Percentiles rank a stretch among this genome's conserved stretches.
These are phyloP conservation scores for Volvariella volvacea DNA, from an alignment of 1,284 basidiomycete genomes.

Conservation along the genomic window DNA sequence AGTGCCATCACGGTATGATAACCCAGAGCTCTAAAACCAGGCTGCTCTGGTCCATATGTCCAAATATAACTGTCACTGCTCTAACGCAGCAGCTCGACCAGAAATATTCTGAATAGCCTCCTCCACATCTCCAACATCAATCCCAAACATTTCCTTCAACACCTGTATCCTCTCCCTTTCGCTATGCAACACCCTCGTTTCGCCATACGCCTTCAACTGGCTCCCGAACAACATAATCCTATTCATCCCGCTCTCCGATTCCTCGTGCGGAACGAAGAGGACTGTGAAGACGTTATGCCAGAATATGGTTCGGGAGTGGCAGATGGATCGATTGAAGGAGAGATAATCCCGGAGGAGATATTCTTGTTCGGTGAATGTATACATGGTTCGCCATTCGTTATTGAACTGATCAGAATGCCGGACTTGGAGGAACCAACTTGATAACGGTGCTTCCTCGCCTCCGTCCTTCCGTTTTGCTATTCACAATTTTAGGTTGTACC, in stretches of 20 bases:
- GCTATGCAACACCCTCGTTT: constrained; percentile 17
- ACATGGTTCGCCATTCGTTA: constrained; percentile 22
- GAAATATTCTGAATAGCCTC: constrained; percentile 16
- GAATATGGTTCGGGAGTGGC: too few relatives aligned
- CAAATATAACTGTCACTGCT: too few relatives aligned
- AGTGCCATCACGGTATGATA: too few relatives aligned
- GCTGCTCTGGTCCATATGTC: too few relatives aligned
- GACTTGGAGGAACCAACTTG: constrained; percentile 3
- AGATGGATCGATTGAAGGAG: constrained; percentile 22
- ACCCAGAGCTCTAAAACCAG: too few relatives aligned
- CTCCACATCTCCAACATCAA: constrained; percentile 17
- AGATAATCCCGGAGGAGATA: constrained; percentile 23
- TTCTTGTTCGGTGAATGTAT: constrained; percentile 29
- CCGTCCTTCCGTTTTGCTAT: too few relatives aligned
- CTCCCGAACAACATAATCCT: constrained; percentile 21
- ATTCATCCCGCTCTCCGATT: constrained; percentile 19
- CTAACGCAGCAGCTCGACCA: too few relatives aligned
- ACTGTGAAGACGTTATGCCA: constrained; percentile 15
- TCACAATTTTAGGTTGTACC: too few relatives aligned
- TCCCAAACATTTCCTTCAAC: constrained; percentile 24
- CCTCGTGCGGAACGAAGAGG: constrained; percentile 22
- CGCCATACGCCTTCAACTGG: constrained; percentile 18
- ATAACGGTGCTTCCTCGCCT: too few relatives aligned
- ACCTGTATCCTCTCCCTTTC: constrained; percentile 25
- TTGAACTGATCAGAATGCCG: neutral